phyloP scores from a whole-genome alignment of 2,329 filamentous ascomycete species.

The Apiospora arundinis region DNA sequence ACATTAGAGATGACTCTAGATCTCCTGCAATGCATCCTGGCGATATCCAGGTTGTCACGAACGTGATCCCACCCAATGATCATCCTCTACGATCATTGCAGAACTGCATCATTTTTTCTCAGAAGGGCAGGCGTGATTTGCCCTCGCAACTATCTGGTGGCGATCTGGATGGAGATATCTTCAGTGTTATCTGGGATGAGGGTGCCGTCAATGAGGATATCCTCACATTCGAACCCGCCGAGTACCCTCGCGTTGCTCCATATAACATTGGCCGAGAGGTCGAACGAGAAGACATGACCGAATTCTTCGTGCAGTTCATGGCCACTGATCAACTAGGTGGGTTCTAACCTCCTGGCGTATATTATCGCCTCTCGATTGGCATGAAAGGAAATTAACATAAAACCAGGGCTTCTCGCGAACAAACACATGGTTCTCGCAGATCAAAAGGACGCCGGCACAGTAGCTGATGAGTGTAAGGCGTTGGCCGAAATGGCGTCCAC shows the following conservation, averaged over 20 bases:
- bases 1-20: conserved; percentile 43
- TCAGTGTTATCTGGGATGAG: conserved; percentile 78
- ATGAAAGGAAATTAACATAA: background rate
- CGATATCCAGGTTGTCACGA: conserved; percentile 72
- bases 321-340: conserved; percentile 66
- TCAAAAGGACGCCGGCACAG: conserved; percentile 56
- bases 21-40: conserved; percentile 83
- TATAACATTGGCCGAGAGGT: conserved; percentile 68
- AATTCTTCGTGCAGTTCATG: conserved; percentile 85
- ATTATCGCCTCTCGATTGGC: too few relatives aligned
- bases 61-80: conserved; percentile 62
- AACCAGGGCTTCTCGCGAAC: conserved; percentile 61
- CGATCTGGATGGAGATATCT: conserved; percentile 84
- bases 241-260: conserved; percentile 68
- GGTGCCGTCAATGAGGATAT: conserved; percentile 45
- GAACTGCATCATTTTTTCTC: conserved; percentile 83
- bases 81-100: conserved; percentile 67
- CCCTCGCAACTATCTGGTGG: conserved; percentile 82
- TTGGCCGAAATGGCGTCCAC: conserved; percentile 72
- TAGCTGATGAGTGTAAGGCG: conserved; percentile 54
- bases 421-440: conserved; percentile 71
- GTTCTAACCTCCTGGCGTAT: background rate
- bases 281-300: conserved; percentile 68
- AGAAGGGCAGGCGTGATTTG: conserved; percentile 72
- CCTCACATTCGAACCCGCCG: conserved; percentile 61